Evolutionary conservation across 2,329 filamentous ascomycete genomes (phyloP), one percentile per base, ranked within the genome.

Genomic region (Rachicladosporium sp.): DNA sequence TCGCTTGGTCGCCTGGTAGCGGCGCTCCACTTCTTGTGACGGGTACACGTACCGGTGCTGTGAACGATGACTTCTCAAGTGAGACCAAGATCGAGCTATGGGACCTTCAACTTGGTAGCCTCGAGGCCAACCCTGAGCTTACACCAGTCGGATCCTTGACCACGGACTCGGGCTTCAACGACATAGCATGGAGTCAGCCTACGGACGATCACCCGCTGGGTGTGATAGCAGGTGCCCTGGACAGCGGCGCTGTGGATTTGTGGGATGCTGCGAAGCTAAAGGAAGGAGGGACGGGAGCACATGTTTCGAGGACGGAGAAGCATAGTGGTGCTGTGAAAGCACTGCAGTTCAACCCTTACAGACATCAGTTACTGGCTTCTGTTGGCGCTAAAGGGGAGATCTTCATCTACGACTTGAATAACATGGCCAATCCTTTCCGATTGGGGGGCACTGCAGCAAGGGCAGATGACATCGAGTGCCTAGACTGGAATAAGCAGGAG

Each of bases 21-120:
- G 74, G 76, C 31, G 77, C 80, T 51, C 87, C 89, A 53, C 71
- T 93, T 51, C 71, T 98, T 48, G 89, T 86, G 44, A 98, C 91
- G 21, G 91, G 91, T 54, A 98, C 91, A 35, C 80, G 88, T 52
- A 88, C 91, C 45, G 91, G 91, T 47, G 91, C 91, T 53, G 87
- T 98, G 32, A 87, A 93, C 64, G 88, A 85, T 53, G 88, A 96
- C 63, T 98, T 98, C 66, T 96, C 91, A 21, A 91, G 91, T 62
- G 88, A 96, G 62, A 95, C 87, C 48, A 89, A 89, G 67, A 70
- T 98, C 42, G 91, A 98, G 69, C 72, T 98, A 45, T 98, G 91
- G 91, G 86, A 96, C 64, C 71, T 98, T 50, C 80, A 77, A 57
- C 71, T 96, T 50, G 85, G 93, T 61, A 78, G 78, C 61, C 66